Base-by-base conservation (phyloP, 306 rosid genomes). In the Dryas drummondii region DNA sequence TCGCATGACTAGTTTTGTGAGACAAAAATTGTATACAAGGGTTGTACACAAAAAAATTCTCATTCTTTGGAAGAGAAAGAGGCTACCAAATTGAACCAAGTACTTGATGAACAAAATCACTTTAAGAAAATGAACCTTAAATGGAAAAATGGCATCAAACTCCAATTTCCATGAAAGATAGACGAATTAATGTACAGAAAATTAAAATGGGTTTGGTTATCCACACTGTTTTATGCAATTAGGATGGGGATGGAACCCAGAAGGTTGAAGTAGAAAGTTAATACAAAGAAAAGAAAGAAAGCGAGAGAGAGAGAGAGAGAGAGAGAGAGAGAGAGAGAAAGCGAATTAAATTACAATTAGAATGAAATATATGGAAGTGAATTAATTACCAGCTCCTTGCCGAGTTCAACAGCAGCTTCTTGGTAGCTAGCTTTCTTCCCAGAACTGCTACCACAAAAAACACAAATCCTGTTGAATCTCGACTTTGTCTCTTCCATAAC, bases 361-460 rank as follows among this genome's bases (percentile, higher is more conserved):
- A 11, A n/a, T 44, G 72, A 7, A 13, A 46, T n/a, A 14, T 48
- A 37, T 67, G 0, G 40, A 58, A 63, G 42, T 41, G 68, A 40
- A 41, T 63, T 42, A 59, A 22, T 9, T 86, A 94, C 98, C 97
- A 94, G 81, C 68, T 94, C 98, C 17, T 90, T 82, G 69, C 92
- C 98, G 4, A 94, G 97, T 59, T 94, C 91, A 13, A 90, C 89
- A 42, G 99, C 99, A 74, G 99, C 97, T 82, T 93, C 93, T 77
- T 90, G 97, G 84, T 94, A 94, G 74, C 87, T 90, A 48, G 97
- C 76, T 85, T 94, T 94, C 88, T 90, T 94, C 13, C 99, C 99
- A 2, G 99, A 88, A 78, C 96, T 92, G 89, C 99, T 94, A 26
- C 99, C 99, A 85, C 99, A 94, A 73, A 90, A 94, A 7, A 94